These are phyloP conservation scores for Nepenthes mirabilis DNA, from an alignment of 148 eudicot species.

Conservation along the genomic window DNA sequence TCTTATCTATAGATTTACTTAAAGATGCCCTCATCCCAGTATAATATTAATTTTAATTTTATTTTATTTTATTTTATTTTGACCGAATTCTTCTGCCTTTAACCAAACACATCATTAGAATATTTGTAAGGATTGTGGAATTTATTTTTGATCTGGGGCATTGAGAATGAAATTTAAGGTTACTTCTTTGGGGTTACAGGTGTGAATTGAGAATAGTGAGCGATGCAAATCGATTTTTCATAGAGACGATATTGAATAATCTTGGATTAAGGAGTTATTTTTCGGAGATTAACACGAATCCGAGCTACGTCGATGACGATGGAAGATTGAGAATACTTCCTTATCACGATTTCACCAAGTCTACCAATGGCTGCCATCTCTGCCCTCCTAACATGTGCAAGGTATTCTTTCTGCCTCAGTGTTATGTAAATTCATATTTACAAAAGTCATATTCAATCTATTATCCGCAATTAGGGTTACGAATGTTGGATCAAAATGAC, in stretches of 20 bases:
- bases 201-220: conserved; percentile 81
- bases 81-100: no score
- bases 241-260: conserved; percentile 58
- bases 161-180: neutral
- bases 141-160: no score
- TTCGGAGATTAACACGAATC: conserved; percentile 67
- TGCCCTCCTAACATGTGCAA: conserved; percentile 99
- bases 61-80: no score
- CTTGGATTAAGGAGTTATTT: conserved; percentile 47
- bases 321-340: conserved; percentile 62
- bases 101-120: no score
- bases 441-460: neutral
- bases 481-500: neutral
- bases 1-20: no score
- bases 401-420: conserved; percentile 15
- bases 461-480: no score
- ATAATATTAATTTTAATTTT: no score
- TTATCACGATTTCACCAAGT: conserved; percentile 41
- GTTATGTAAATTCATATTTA: neutral
- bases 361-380: conserved; percentile 43
- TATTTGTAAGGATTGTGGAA: no score
- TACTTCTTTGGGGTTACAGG: conserved; percentile 16
- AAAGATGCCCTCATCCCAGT: no score
- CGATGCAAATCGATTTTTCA: conserved; percentile 64
- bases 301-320: conserved; percentile 42